A percentile compares a stretch with the other conserved stretches of the same genome.
These are phyloP conservation scores for Mallotus japonicus DNA, from an alignment of 441 rosid genomes.

Conservation along the genomic window DNA sequence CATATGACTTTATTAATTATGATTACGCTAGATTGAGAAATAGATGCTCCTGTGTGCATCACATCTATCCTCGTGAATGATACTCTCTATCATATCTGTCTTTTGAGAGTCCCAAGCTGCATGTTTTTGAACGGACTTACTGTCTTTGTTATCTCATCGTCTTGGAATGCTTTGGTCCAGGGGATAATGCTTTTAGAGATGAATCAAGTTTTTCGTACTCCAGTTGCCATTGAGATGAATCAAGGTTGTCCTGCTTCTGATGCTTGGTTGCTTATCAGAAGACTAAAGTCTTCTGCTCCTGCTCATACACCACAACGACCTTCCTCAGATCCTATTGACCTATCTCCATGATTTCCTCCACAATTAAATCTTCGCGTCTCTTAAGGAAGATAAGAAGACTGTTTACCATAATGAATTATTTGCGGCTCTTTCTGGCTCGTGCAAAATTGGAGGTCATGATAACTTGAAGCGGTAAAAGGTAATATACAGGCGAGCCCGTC, in stretches of 20 bases:
- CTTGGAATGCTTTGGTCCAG: slow-evolving; percentile 39
- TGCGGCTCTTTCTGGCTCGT: neutral
- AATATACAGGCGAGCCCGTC: neutral
- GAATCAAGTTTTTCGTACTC: slow-evolving; percentile 53
- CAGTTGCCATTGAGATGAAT: slow-evolving; percentile 68
- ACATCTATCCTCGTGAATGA: no score
- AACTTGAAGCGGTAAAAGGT: no score
- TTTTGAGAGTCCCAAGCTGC: no score
- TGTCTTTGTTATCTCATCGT: slow-evolving; percentile 5
- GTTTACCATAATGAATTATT: neutral
- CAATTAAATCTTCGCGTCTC: neutral
- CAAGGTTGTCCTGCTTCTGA: slow-evolving; percentile 68
- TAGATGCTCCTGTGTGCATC: no score
- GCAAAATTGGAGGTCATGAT: neutral
- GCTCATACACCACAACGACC: slow-evolving; percentile 23
- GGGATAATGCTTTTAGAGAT: slow-evolving; percentile 76
- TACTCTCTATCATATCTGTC: no score
- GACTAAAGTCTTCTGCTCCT: slow-evolving; percentile 40
- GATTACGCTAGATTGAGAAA: slow-evolving; percentile 8
- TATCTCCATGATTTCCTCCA: slow-evolving; percentile 44
- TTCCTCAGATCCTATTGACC: slow-evolving; percentile 31
- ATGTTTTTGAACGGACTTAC: neutral
- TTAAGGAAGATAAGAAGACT: neutral
- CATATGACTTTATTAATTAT: neutral
- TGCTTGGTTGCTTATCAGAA: slow-evolving; percentile 72